A percentile compares a stretch with the other conserved stretches of the same genome.
Evolutionary conservation across 306 rosid species (phyloP).

Genomic region (Mimosa pudica): DNA sequence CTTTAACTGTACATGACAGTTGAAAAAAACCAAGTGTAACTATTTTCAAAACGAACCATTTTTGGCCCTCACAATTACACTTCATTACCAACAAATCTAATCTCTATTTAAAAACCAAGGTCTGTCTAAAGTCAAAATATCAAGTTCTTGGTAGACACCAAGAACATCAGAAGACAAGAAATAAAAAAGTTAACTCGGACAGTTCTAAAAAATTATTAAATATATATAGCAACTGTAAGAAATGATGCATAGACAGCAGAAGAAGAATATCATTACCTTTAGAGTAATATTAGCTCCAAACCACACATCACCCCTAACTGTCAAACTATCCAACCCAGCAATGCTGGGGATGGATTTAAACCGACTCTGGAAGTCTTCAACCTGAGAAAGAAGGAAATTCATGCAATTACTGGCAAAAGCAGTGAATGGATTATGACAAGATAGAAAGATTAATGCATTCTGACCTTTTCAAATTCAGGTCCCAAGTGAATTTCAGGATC

Average conservation of each 20-base stretch:
- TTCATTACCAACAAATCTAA: not conserved
- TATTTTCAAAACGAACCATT: not conserved
- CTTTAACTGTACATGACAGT: not conserved
- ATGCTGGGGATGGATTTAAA: constrained; percentile 70
- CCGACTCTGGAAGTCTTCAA: constrained; percentile 61
- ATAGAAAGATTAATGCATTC: constrained; percentile 12
- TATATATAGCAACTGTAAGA: not conserved
- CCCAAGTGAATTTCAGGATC: constrained; percentile 71
- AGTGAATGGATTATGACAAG: constrained; percentile 6
- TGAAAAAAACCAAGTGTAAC: not conserved
- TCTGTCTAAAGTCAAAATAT: not conserved
- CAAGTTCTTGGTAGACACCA: not conserved
- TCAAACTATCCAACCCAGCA: constrained; percentile 64
- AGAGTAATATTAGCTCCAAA: constrained; percentile 66
- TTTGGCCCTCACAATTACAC: not conserved
- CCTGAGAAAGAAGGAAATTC: constrained; percentile 48
- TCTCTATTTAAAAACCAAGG: not conserved
- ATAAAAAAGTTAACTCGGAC: not conserved
- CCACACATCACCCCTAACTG: constrained; percentile 77
- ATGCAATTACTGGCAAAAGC: constrained; percentile 11
- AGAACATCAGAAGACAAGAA: constrained; percentile 1
- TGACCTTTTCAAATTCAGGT: constrained; percentile 76
- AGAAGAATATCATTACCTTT: constrained; percentile 55
- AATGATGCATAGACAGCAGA: not conserved
- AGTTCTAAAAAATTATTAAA: constrained; percentile 23